Evolutionary conservation across 148 eudicot genomes (phyloP), one percentile per base, ranked within the genome.

Genomic region (Amaranthus hypochondriacus): DNA sequence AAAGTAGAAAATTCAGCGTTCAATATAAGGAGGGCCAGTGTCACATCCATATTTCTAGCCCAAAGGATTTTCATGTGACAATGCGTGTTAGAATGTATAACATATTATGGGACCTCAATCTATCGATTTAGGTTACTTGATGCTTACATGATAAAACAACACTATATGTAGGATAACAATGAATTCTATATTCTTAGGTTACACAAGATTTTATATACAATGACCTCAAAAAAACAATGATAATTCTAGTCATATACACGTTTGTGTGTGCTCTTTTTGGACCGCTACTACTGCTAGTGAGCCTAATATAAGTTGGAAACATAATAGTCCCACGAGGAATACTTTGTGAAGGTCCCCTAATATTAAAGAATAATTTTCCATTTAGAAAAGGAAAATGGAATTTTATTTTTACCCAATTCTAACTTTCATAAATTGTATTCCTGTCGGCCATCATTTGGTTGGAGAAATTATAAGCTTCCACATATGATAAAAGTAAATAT

Each of bases 381-480:
- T 28, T 28, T 28, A 28, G 1, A 28, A 28, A 28, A 28, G 39
- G 39, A 28, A 28, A 28, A 28, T 0, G 39, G 39, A 28, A 56
- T 15, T 66, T 48, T 11, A 6, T 47, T 15, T 8, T 57, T 4
- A 54, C 56, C 15, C 21, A 77, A 55, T 56, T 65, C 71, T 47
- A 77, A 71, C 80, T 77, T 77, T 78, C 68, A 78, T 68, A 78
- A 79, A 80, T 60, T 83, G 84, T 59, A 76, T 84, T 84, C 81
- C n/a, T 84, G 92, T 84, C 89, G 70, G 85, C 85, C 90, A 89
- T 85, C 80, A 84, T 85, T 67, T 76, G 78, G 78, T 74, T 61
- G 83, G 78, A 71, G 76, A 74, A 82, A 77, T 7, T 71, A 68
- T 55, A 68, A 74, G 76, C 69, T 73, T 80, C 85, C 80, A 74